These are phyloP conservation scores for Dendrocalamus sinicus DNA, from an alignment of 176 grass and related monocot genomes.

Conservation along the genomic window DNA sequence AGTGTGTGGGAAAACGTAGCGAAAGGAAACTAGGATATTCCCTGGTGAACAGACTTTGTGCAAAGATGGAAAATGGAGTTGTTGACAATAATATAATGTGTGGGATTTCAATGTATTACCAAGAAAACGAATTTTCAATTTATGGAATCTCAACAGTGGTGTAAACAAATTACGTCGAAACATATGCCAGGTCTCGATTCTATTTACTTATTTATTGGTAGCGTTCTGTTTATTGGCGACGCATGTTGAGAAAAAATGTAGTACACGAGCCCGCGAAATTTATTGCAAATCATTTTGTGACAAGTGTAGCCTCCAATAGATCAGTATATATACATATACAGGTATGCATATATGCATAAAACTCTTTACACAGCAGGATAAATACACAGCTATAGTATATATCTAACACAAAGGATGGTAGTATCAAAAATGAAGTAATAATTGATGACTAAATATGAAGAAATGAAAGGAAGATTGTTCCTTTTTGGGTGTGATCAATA, in stretches of 20 bases:
- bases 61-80: background rate
- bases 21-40: background rate
- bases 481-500: no score
- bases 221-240: background rate
- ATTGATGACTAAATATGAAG: slow-evolving; percentile 27
- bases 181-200: background rate
- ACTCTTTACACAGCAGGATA: no score
- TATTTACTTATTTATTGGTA: background rate
- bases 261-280: background rate
- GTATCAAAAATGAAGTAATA: slow-evolving; percentile 41
- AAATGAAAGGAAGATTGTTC: slow-evolving; percentile 5
- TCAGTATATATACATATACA: no score
- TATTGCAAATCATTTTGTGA: no score
- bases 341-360: no score
- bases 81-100: no score
- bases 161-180: background rate
- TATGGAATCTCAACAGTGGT: background rate
- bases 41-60: background rate
- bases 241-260: background rate
- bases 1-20: background rate
- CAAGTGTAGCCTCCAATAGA: no score
- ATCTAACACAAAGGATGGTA: background rate
- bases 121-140: background rate
- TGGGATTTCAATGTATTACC: background rate
- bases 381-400: no score